A percentile compares a stretch with the other conserved stretches of the same genome.
Evolutionary conservation across 2,329 filamentous ascomycete genomes (phyloP).

Genomic region (Colletotrichum australisinense): DNA sequence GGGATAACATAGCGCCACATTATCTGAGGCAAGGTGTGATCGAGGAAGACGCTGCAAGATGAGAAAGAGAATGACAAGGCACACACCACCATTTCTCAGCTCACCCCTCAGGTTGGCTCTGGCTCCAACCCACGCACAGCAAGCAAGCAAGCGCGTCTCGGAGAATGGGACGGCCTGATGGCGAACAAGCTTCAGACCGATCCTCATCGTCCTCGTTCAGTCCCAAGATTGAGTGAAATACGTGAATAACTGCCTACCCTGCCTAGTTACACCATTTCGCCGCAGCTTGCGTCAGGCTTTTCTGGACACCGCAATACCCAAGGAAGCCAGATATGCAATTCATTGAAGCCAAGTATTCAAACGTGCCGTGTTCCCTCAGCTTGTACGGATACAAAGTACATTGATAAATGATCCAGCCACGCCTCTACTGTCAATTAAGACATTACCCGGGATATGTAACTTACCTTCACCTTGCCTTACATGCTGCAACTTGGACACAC

Average conservation of each 20-base stretch:
- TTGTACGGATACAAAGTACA: not conserved
- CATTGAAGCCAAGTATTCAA: slow-evolving; percentile 5
- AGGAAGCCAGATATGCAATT: not conserved
- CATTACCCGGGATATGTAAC: not conserved
- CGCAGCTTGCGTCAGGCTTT: slow-evolving; percentile 23
- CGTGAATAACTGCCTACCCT: not conserved
- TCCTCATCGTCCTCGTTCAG: slow-evolving; percentile 7
- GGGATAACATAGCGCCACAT: too few species aligned
- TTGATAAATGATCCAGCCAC: not conserved
- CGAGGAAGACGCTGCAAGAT: not conserved
- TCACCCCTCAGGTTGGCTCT: not conserved
- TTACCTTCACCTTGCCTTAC: slow-evolving; percentile 2
- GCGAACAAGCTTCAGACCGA: slow-evolving; percentile 14
- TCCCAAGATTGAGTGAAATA: not conserved
- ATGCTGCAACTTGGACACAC: slow-evolving; percentile 8
- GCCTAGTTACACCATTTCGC: not conserved
- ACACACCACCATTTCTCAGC: not conserved
- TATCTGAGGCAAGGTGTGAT: not conserved
- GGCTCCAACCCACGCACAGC: not conserved
- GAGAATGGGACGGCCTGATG: slow-evolving; percentile 2
- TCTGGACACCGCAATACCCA: not conserved
- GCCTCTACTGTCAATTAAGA: not conserved
- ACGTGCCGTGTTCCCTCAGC: slow-evolving; percentile 4
- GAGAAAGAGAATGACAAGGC: not conserved
- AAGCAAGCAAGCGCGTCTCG: not conserved